These are phyloP conservation scores for Trichophyton mentagrophytes DNA, from an alignment of 2,329 filamentous ascomycete species.

Conservation along the genomic window DNA sequence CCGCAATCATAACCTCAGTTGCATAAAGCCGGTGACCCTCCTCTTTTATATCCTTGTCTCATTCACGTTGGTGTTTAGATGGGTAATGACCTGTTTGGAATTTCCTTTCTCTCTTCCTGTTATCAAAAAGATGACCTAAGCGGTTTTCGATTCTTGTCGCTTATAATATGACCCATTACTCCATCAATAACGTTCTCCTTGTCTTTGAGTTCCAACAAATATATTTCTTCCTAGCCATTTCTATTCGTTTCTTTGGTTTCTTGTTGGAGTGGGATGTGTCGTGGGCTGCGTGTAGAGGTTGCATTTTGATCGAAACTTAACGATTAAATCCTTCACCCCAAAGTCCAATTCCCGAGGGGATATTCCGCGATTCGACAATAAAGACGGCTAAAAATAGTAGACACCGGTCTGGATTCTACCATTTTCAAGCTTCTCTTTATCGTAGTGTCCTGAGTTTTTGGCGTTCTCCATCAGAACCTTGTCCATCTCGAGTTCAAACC, in stretches of 20 bases:
- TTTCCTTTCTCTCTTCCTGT: neutral
- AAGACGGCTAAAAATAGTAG: conserved; percentile 8
- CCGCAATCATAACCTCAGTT: conserved; percentile 71
- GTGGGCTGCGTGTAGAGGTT: neutral
- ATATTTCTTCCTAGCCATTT: neutral
- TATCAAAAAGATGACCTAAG: neutral
- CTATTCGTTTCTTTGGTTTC: neutral
- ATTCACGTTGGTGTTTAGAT: conserved; percentile 2
- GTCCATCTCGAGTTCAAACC: conserved; percentile 21
- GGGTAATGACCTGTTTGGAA: conserved; percentile 3
- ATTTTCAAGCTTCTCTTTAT: conserved; percentile 8
- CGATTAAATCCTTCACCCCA: neutral
- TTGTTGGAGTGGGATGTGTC: neutral
- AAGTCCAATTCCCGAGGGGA: neutral
- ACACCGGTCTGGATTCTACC: conserved; percentile 9
- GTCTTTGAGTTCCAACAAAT: neutral
- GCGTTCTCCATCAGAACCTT: conserved; percentile 16
- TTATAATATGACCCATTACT: neutral
- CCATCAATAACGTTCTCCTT: neutral
- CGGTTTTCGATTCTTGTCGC: conserved; percentile 1
- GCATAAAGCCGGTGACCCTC: conserved; percentile 27
- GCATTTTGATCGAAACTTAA: neutral
- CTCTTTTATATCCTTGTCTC: neutral
- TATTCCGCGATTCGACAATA: neutral
- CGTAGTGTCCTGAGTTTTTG: conserved; percentile 5